Evolutionary conservation across 768 basidiomycete species (phyloP).

Genomic region (Sporobolomyces pararoseus): DNA sequence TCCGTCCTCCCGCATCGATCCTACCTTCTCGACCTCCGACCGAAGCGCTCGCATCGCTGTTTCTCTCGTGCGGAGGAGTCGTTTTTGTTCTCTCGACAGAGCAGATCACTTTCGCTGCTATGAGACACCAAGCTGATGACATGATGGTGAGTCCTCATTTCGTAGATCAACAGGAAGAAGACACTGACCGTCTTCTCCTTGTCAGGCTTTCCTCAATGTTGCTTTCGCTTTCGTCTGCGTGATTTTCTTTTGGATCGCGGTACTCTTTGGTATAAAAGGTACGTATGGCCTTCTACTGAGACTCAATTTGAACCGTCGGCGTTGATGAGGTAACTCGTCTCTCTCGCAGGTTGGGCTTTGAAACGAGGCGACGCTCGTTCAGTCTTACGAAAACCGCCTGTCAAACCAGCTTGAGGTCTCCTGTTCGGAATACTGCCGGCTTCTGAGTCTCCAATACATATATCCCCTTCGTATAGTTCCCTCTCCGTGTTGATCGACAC

Average conservation of each 20-base stretch:
- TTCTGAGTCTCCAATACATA: too few relatives aligned
- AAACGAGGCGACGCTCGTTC: too few relatives aligned
- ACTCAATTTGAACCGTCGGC: neutral
- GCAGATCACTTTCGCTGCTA: conserved; percentile 69
- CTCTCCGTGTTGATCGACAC: too few relatives aligned
- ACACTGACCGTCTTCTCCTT: neutral
- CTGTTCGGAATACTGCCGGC: too few relatives aligned
- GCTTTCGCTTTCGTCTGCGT: conserved; percentile 81
- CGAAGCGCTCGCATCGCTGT: conserved; percentile 81
- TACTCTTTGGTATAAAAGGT: conserved; percentile 73
- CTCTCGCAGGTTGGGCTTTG: neutral
- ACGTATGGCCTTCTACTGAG: neutral
- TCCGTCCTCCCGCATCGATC: conserved; percentile 52
- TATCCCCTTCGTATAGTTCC: too few relatives aligned
- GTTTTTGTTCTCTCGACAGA: conserved; percentile 87
- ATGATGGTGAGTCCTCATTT: conserved; percentile 49
- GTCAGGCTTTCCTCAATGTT: conserved; percentile 57
- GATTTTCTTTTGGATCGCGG: conserved; percentile 77
- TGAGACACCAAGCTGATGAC: conserved; percentile 82
- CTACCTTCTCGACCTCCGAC: conserved; percentile 84
- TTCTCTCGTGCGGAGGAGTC: conserved; percentile 73
- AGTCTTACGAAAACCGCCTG: too few relatives aligned
- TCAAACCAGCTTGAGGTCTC: too few relatives aligned
- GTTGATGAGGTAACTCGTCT: neutral
- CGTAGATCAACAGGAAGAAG: neutral